Evolutionary conservation across 306 rosid species (phyloP), one percentile per base, ranked within the genome.

Genomic region (Sesbania bispinosa): DNA sequence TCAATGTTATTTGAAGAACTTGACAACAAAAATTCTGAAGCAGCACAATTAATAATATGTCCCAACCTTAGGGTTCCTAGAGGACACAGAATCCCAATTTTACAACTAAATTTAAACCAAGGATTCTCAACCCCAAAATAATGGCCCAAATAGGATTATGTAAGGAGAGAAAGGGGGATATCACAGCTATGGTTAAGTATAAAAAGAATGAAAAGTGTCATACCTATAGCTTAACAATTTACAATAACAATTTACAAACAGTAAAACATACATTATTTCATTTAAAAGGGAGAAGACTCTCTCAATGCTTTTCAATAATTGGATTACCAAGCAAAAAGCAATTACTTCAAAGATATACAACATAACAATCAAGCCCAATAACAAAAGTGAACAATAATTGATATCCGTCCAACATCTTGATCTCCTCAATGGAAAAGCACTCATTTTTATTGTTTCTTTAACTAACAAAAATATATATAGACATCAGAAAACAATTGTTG

Each of bases 21-120:
- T 46, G 70, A 73, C 70, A 65, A 39, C 29, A 23, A 68, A 59
- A 77, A 47, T 24, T 69, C 75, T 61, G 35, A 68, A 65, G 46
- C 24, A 75, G 24, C 38, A 48, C 29, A 46, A 68, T 68, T 63
- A 75, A 63, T 53, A 74, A 7, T 11, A 39, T 36, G 32, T 35
- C 50, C 43, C 64, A 62, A 39, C 73, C 36, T 51, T 52, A n/a
- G n/a, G 59, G 67, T 42, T 41, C 59, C 51, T 14, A n/a, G 27
- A 65, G 67, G 79, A 52, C 65, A 39, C 58, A 30, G 21, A 48
- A 63, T 52, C 38, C 65, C 29, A 41, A 27, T 39, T 63, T 29
- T 64, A 53, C 50, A 63, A 53, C 59, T 42, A 75, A 51, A 55
- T 30, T 63, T 64, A 30, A 62, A 50, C 29, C 42, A 51, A 62